phyloP scores from a whole-genome alignment of 768 basidiomycete species.

The Lentinula edodes region DNA sequence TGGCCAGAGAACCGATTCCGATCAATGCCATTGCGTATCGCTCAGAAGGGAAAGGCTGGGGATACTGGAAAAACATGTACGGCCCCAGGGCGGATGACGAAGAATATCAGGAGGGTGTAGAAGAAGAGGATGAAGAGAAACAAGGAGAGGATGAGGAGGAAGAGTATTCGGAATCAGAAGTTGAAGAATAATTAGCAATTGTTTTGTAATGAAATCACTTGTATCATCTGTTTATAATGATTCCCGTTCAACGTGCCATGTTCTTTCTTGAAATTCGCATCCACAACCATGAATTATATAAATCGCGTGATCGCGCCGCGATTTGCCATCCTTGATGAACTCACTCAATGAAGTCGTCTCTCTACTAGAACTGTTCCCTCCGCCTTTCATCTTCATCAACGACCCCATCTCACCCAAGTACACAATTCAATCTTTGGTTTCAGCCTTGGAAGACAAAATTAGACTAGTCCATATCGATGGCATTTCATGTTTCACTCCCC shows the following conservation, averaged over 20 bases:
- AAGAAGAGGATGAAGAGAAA: not conserved
- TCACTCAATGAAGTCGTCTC: not conserved
- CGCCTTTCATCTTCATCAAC: slow-evolving; percentile 65
- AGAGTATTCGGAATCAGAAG: no score
- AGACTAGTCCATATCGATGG: slow-evolving; percentile 38
- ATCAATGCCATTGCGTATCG: not conserved
- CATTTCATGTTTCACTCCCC: slow-evolving; percentile 53
- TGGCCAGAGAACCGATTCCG: no score
- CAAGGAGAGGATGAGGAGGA: no score
- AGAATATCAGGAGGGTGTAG: no score
- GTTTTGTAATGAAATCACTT: no score
- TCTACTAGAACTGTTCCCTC: slow-evolving; percentile 28
- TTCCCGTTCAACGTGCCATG: no score
- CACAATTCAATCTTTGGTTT: slow-evolving; percentile 37
- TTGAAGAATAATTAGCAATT: no score
- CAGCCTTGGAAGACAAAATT: slow-evolving; percentile 15
- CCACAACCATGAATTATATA: no score
- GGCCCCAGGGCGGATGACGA: no score
- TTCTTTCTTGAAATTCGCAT: no score
- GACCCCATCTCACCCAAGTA: slow-evolving; percentile 47
- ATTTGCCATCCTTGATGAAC: not conserved
- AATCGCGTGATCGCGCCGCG: not conserved
- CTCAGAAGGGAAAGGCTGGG: not conserved
- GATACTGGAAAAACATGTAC: not conserved
- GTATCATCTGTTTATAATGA: no score